Percentiles rank a stretch among this genome's conserved stretches.
Conservation (phyloP, 257 asterid genomes). For the Rhazya stricta region DNA sequence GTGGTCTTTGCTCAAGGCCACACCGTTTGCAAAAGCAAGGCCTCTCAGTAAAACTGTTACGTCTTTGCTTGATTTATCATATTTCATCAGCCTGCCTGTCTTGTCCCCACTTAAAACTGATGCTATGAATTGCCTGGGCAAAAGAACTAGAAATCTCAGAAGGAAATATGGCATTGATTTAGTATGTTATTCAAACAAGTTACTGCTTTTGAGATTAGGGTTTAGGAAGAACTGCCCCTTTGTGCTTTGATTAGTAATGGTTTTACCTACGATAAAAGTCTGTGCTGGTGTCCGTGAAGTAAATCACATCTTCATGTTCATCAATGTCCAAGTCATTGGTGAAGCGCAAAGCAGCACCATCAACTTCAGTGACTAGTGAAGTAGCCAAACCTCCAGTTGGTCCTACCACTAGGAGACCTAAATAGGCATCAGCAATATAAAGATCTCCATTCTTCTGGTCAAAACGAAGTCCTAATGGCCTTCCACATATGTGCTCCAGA, state of each 20-base stretch:
- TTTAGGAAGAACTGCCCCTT: not conserved
- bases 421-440: conserved; percentile 70
- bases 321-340: conserved; percentile 74
- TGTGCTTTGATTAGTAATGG: not conserved
- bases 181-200: not conserved
- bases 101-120: conserved; percentile 39
- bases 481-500: conserved; percentile 64
- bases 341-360: conserved; percentile 51
- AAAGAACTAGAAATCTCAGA: not conserved
- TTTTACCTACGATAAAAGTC: conserved; percentile 48
- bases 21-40: conserved; percentile 68
- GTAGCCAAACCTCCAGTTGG: conserved; percentile 57
- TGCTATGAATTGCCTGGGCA: conserved; percentile 42
- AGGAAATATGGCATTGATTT: not conserved
- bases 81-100: conserved; percentile 67
- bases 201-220: not conserved
- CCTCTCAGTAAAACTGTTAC: conserved; percentile 45
- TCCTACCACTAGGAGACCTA: conserved; percentile 66
- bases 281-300: conserved; percentile 68
- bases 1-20: conserved; percentile 53
- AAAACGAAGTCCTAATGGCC: conserved; percentile 65
- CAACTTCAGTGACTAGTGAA: conserved; percentile 45
- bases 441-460: conserved; percentile 52
- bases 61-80: conserved; percentile 37
- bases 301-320: conserved; percentile 42